These are phyloP conservation scores for Fusarium brachygibbosum DNA, from an alignment of 2,329 filamentous ascomycete species.

Conservation along the genomic window DNA sequence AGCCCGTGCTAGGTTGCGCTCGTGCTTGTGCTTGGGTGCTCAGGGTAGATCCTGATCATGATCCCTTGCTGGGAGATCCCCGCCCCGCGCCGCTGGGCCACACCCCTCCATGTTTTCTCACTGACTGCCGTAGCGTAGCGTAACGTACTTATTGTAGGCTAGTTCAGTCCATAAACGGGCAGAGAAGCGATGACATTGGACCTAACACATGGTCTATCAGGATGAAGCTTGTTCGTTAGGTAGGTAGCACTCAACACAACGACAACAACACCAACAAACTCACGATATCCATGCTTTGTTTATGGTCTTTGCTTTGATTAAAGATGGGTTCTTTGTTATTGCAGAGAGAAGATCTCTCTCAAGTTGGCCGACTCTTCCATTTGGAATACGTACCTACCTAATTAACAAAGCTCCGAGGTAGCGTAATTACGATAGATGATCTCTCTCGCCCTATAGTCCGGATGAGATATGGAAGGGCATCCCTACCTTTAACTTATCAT, in stretches of 20 bases:
- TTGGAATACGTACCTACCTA: not conserved
- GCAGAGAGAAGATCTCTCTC: not conserved
- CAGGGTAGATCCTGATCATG: constrained; percentile 15
- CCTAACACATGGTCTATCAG: constrained; percentile 20
- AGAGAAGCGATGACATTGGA: constrained; percentile 12
- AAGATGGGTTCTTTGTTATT: constrained; percentile 8
- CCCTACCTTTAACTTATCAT: constrained; percentile 24
- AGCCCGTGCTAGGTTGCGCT: constrained; percentile 1
- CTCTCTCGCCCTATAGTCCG: constrained; percentile 23
- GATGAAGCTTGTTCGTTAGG: constrained; percentile 33
- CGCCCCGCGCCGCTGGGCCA: constrained; percentile 28
- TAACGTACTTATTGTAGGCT: not conserved
- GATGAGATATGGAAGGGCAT: constrained; percentile 31
- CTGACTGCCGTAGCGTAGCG: constrained; percentile 24
- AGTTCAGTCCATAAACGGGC: constrained; percentile 28
- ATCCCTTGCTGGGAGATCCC: constrained; percentile 35
- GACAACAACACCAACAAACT: constrained; percentile 2
- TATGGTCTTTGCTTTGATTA: constrained; percentile 32
- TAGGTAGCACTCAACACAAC: not conserved
- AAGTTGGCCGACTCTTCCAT: not conserved
- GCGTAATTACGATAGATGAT: constrained; percentile 5
- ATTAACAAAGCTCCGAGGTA: not conserved
- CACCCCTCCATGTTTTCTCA: constrained; percentile 12
- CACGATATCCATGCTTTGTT: constrained; percentile 23
- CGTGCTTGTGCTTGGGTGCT: constrained; percentile 6